Evolutionary conservation across 305 asterid species (phyloP).

Genomic region (Ajuga reptans): DNA sequence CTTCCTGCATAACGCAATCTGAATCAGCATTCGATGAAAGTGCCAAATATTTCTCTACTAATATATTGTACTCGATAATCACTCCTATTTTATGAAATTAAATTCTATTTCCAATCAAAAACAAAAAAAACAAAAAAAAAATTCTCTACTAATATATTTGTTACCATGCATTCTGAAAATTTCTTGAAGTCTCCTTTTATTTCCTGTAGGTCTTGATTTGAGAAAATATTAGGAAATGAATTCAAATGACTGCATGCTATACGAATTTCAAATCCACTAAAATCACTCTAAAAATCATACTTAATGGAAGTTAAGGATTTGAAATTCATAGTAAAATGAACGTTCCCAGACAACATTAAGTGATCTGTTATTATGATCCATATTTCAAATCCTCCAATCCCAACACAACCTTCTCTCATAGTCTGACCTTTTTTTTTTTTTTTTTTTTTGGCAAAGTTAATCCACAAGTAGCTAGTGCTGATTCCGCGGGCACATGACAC

Average conservation of each 20-base stretch:
- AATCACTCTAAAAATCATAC: neutral
- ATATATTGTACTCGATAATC: too few species aligned
- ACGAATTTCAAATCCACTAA: neutral
- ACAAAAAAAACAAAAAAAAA: too few species aligned
- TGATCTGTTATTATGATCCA: neutral
- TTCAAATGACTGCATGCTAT: neutral
- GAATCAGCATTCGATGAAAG: neutral
- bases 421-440: neutral
- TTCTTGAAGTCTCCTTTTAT: constrained; percentile 8
- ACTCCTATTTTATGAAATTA: too few species aligned
- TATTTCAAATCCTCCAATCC: neutral
- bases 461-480: constrained; percentile 9
- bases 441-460: neutral
- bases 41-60: neutral
- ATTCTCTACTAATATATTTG: constrained; percentile 3
- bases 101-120: too few species aligned
- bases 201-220: neutral
- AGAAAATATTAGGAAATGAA: neutral
- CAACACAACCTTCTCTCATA: neutral
- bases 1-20: neutral
- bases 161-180: constrained; percentile 4
- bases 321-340: neutral
- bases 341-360: neutral
- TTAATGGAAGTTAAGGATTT: neutral
- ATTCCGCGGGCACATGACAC: constrained; percentile 7